Conservation (phyloP, 331 rosid species). For the Pyracantha coccinea region DNA sequence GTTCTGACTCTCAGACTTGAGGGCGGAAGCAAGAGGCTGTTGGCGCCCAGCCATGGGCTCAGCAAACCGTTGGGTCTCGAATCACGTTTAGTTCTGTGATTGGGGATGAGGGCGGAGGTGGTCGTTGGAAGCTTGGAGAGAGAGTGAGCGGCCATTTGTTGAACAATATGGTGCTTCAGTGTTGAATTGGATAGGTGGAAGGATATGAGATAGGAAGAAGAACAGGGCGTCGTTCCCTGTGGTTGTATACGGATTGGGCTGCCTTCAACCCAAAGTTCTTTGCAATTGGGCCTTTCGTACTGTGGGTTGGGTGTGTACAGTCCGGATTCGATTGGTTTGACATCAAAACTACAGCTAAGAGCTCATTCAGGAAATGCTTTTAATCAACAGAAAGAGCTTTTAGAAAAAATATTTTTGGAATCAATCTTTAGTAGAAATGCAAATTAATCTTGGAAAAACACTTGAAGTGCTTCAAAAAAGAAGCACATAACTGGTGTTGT, state of each 20-base stretch:
- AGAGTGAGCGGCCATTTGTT: conserved; percentile 37
- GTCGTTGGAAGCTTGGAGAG: conserved; percentile 25
- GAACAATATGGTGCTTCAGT: background rate
- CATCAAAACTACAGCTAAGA: too few relatives aligned
- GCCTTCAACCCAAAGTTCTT: background rate
- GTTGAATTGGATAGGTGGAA: background rate
- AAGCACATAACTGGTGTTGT: too few relatives aligned
- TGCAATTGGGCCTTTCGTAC: background rate
- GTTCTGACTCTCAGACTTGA: conserved; percentile 19
- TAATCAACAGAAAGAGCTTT: too few relatives aligned
- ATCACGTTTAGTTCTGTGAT: background rate
- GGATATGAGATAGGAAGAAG: background rate
- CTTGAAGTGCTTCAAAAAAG: too few relatives aligned
- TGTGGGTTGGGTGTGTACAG: too few relatives aligned
- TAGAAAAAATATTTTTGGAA: too few relatives aligned
- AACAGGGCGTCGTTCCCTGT: background rate
- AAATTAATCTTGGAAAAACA: too few relatives aligned
- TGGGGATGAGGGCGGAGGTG: background rate
- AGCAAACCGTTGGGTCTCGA: background rate
- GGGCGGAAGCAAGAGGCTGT: conserved; percentile 19
- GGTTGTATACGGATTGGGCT: background rate
- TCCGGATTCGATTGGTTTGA: too few relatives aligned
- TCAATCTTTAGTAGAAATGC: too few relatives aligned
- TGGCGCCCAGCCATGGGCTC: conserved; percentile 42
- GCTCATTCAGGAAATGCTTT: too few relatives aligned